phyloP scores from a whole-genome alignment of 352 stramenopile species.

The Bremia lactucae region DNA sequence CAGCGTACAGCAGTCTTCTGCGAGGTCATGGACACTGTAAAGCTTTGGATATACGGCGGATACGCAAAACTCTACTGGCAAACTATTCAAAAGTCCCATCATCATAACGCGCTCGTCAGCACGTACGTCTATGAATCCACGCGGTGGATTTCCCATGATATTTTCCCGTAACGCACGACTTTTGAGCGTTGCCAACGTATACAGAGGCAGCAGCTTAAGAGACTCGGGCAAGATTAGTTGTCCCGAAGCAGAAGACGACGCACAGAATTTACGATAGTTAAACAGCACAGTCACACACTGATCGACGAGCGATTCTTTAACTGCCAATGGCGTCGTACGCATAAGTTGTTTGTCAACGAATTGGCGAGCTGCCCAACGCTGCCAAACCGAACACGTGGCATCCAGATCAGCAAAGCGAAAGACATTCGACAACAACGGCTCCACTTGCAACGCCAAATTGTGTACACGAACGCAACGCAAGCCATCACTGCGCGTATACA shows the following conservation, averaged over 20 bases:
- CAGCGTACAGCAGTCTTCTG: constrained; percentile 66
- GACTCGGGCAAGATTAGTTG: constrained; percentile 89
- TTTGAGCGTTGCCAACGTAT: constrained; percentile 83
- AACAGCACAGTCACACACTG: constrained; percentile 82
- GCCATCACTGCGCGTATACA: constrained; percentile 82
- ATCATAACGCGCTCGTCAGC: constrained; percentile 83
- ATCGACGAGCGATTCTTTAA: constrained; percentile 77
- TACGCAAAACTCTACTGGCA: constrained; percentile 76
- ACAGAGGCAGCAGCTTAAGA: constrained; percentile 85
- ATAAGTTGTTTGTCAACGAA: constrained; percentile 78
- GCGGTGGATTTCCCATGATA: constrained; percentile 59
- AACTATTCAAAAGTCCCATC: constrained; percentile 67
- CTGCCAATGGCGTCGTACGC: constrained; percentile 54
- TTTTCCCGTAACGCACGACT: constrained; percentile 80
- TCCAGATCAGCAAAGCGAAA: constrained; percentile 86
- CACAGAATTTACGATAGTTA: constrained; percentile 88
- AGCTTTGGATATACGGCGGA: constrained; percentile 83
- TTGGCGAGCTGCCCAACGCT: constrained; percentile 63
- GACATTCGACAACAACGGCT: constrained; percentile 72
- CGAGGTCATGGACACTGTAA: constrained; percentile 80
- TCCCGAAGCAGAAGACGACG: constrained; percentile 79
- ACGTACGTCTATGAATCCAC: constrained; percentile 77
- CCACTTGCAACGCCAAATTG: constrained; percentile 76
- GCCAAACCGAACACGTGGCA: constrained; percentile 78
- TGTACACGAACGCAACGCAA: constrained; percentile 86